Evolutionary conservation across 179 eudicot species (phyloP), one percentile per base, ranked within the genome.

Genomic region (Beta macrorhiza): DNA sequence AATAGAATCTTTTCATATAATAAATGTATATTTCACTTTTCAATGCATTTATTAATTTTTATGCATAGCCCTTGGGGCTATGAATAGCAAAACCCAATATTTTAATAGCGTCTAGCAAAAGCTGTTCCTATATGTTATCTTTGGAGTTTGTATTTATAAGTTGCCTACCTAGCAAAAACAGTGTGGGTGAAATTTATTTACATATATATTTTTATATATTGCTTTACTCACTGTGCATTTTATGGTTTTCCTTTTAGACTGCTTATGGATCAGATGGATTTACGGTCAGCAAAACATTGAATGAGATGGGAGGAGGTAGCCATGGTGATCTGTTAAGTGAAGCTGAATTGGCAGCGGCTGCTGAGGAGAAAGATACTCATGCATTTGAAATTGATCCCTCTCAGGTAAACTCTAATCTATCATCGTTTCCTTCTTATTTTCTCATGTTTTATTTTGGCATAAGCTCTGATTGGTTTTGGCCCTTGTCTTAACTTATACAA

Each of bases 281-380:
- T 83, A 88, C 92, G 12, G 77, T 86, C 44, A 84, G 86, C 81
- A 86, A 86, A 82, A 85, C 87, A 19, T 69, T 91, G 84, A 88
- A 88, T 74, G 98, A 97, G 88, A 83, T 89, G 68, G 90, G 88
- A 86, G 90, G 88, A 86, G 84, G 85, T 72, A 83, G 89, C 55
- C 97, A 93, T 82, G 93, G 84, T 74, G 95, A 88, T 80, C 82
- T 97, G 89, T 89, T 94, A 49, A 94, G 89, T 89, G 97, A 91
- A 88, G 95, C 92, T 59, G 93, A 94, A 72, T 74, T 97, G 85
- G 99, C 97, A 10, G 97, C 98, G 49, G 98, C 88, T 69, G 94
- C 97, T 82, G 99, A 97, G 89, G 99, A 97, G 82, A 97, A 93
- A 88, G 98, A 94, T 86, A 89, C 95, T 72, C 99, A 94, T 86